Evolutionary conservation across 805 yeast species (phyloP), one percentile per base, ranked within the genome.

Genomic region (Saccharomycopsis javanensis): DNA sequence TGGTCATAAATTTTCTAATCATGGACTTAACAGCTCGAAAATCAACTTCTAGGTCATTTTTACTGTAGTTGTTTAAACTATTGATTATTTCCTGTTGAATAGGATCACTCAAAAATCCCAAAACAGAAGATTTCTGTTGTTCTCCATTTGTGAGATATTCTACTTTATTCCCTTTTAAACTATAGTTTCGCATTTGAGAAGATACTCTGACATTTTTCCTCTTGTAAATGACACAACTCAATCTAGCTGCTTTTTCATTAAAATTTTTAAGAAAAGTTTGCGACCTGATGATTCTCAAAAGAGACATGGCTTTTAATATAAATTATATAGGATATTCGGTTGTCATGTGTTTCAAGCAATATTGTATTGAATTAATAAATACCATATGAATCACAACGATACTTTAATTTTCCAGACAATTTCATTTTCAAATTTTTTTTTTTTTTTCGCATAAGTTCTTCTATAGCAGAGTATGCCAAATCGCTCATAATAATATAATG

Each of bases 41-140:
- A 23, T 55, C 48, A 11, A 55, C 16, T 15, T 30, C 25, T 11
- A 48, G 13, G 15, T 46, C 57, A 18, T 46, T 45, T 48, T 52
- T 46, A 13, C 35, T 23, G 25, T 33, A 33, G 31, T 54, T 25
- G 18, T 48, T 54, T 23, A 54, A 48, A 33, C 35, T 38, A n/a
- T 33, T 23, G 3, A 55, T 34, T 16, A 31, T 50, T 15, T 55
- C 57, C n/a, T 55, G 57, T 27, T 55, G 57, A 8, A 28, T 18
- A 15, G 30, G 38, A 42, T 18, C 20, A 8, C 8, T 50, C 55
- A 30, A 54, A 23, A 5, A 48, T 33, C 48, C n/a, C 2, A 42
- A 42, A 20, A 42, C 13, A 5, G 48, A 18, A 8, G 48, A 23
- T 42, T 42, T n/a, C 8, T 42, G 28, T 25, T 23, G 28, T 20